Conservation (phyloP, 1,284 basidiomycete genomes). For the Apiotrichum gamsii region DNA sequence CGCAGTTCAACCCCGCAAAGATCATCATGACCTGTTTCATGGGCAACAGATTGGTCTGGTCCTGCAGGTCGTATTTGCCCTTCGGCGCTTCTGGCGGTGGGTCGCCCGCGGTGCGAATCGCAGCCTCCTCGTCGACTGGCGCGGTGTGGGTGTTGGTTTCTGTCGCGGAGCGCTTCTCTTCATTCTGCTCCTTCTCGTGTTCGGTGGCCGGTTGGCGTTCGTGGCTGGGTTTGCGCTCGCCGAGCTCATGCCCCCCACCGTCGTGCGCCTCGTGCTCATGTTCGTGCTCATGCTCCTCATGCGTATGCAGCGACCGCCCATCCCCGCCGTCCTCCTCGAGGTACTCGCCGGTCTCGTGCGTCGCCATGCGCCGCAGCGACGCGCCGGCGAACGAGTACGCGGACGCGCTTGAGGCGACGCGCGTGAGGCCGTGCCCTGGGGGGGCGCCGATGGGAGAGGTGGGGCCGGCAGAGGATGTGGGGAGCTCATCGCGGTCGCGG, state of each 20-base stretch:
- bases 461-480: too few species aligned
- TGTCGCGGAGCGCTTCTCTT: too few species aligned
- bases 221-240: too few species aligned
- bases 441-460: too few species aligned
- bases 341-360: slow-evolving; percentile 41
- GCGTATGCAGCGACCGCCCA: slow-evolving; percentile 10
- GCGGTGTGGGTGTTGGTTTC: not conserved
- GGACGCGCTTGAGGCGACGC: not conserved
- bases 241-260: not conserved
- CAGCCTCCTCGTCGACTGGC: slow-evolving; percentile 5
- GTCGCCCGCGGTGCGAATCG: not conserved
- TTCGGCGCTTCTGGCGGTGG: not conserved
- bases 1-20: slow-evolving; percentile 54
- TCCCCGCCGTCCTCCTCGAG: slow-evolving; percentile 15
- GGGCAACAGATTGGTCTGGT: slow-evolving; percentile 68
- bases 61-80: slow-evolving; percentile 50
- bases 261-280: slow-evolving; percentile 1
- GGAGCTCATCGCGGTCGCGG: too few species aligned
- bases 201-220: too few species aligned
- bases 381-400: slow-evolving; percentile 1
- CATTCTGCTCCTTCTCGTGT: too few species aligned
- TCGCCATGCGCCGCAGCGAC: slow-evolving; percentile 37
- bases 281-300: slow-evolving; percentile 31
- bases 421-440: too few species aligned
- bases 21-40: slow-evolving; percentile 58